Base-by-base conservation (phyloP, 1,139 yeast genomes). In the Ashbya aceris region DNA sequence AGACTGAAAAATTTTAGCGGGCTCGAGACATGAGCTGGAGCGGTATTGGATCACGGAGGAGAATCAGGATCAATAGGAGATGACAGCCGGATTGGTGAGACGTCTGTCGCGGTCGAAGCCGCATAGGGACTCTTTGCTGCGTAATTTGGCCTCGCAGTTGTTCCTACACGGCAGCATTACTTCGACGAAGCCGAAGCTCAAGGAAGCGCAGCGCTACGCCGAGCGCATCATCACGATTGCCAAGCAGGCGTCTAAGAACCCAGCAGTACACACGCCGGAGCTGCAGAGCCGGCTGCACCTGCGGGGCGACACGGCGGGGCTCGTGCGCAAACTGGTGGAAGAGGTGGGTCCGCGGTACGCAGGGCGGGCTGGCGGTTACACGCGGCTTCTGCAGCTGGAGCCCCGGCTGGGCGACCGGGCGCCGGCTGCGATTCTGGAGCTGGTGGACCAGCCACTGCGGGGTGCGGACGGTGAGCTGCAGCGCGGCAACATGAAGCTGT, bases 341-440 rank as follows among this genome's bases (percentile, higher is more conserved):
- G 87, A 77, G 39, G 68, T 87, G 37, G 75, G 76, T 3, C 66
- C 73, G 33, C 71, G 95, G 51, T 89, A 83, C 58, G 61, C 69
- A 7, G 57, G 65, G 28, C 73, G 96, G 62, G 60, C 66, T 1
- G 84, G 86, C 48, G 97, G 97, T 1, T 91, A 81, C 67, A 87
- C 97, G 10, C 75, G 98, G 50, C 77, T 89, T 45, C 67, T 89
- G 51, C 79, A 77, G 54, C 69, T 93, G 49, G 97, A 91, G 62
- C 87, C 93, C 28, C 73, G 98, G 53, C 65, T 82, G 41, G 93
- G 91, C 51, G 98, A 93, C 61, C 83, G 81, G 50, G 96, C 97
- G 0, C 91, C 93, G 17, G 91, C 84, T 72, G 80, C 94, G 2
- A 80, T 91, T 11, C 61, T 93, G 43, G 98, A 93, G 63, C 69